phyloP scores from a whole-genome alignment of 2,329 filamentous ascomycete species.

The Botrytis sinoallii region DNA sequence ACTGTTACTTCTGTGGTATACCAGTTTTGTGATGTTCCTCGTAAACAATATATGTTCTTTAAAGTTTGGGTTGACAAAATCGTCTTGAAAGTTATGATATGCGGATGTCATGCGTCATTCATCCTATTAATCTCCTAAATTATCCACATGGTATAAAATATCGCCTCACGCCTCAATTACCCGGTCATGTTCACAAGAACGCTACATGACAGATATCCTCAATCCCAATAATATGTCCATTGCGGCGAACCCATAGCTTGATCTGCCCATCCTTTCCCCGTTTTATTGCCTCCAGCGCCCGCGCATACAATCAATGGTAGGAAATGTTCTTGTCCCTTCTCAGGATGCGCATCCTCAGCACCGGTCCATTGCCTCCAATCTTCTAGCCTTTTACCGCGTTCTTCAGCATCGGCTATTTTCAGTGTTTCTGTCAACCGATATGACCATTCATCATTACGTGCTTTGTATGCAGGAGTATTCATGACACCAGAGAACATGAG shows the following conservation, averaged over 20 bases:
- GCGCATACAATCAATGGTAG: conserved; percentile 57
- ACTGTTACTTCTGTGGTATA: not conserved
- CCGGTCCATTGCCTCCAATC: conserved; percentile 48
- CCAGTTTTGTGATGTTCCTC: not conserved
- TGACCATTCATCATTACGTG: conserved; percentile 54
- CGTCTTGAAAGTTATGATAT: not conserved
- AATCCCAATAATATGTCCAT: conserved; percentile 31
- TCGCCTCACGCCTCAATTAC: not conserved
- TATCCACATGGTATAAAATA: too few species aligned
- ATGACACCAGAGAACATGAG: conserved; percentile 46
- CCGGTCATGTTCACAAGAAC: not conserved
- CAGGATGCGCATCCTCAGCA: conserved; percentile 61
- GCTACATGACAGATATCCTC: not conserved
- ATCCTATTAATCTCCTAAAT: not conserved
- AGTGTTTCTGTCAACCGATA: conserved; percentile 38
- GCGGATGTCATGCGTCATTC: not conserved
- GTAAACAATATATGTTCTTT: not conserved
- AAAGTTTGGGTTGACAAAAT: not conserved
- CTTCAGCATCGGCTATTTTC: conserved; percentile 37
- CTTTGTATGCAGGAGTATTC: conserved; percentile 57
- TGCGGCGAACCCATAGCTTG: conserved; percentile 24
- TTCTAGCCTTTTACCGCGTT: conserved; percentile 44
- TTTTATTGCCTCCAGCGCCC: conserved; percentile 51
- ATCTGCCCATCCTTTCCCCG: conserved; percentile 37
- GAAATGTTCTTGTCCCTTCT: conserved; percentile 53